These are phyloP conservation scores for Russula sp. DNA, from an alignment of 768 basidiomycete genomes.

Conservation along the genomic window DNA sequence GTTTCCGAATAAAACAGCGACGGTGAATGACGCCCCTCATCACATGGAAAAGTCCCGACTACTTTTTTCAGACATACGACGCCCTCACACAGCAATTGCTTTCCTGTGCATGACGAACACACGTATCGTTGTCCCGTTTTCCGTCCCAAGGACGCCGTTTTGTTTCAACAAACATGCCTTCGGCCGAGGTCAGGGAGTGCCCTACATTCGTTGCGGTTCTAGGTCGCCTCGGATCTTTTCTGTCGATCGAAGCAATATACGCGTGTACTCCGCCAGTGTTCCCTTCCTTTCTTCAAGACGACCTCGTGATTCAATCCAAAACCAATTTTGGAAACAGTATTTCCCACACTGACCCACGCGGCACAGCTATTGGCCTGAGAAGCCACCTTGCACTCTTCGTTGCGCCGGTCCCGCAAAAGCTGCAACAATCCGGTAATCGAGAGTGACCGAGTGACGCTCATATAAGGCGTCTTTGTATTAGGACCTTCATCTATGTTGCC, in stretches of 20 bases:
- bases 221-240: background rate
- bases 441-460: background rate
- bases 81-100: too few species aligned
- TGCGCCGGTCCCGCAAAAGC: background rate
- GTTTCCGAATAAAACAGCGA: background rate
- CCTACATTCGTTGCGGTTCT: too few species aligned
- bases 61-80: background rate
- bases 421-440: background rate
- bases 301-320: background rate
- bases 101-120: too few species aligned
- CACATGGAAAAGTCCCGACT: background rate
- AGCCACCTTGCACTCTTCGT: background rate
- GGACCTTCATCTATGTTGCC: background rate
- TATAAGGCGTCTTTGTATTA: background rate
- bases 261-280: background rate
- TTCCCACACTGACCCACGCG: background rate
- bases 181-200: background rate
- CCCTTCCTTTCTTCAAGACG: background rate
- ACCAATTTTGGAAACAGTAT: background rate
- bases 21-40: background rate
- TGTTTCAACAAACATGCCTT: background rate
- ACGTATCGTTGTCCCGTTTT: too few species aligned
- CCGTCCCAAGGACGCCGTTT: too few species aligned
- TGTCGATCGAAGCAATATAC: background rate
- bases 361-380: background rate